phyloP scores from a whole-genome alignment of 2,329 filamentous ascomycete genomes.

The Chrysosporium queenslandicum region DNA sequence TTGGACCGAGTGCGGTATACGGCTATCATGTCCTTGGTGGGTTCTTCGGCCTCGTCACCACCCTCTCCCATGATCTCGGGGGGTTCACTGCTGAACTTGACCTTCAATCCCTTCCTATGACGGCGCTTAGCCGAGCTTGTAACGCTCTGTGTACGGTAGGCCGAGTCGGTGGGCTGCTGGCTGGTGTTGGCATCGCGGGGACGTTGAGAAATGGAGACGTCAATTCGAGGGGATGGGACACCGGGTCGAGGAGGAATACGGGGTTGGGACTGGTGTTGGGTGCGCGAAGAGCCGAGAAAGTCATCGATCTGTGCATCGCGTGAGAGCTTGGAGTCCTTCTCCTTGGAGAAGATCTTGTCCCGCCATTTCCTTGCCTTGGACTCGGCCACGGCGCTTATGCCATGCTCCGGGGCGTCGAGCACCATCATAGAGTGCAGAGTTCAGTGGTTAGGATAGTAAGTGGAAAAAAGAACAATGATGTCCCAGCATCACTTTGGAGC shows the following conservation, averaged over 20 bases:
- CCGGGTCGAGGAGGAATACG: conserved; percentile 17
- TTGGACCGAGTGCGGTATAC: conserved; percentile 16
- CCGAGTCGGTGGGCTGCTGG: conserved; percentile 15
- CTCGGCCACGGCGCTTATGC: conserved; percentile 13
- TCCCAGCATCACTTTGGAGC: conserved; percentile 4
- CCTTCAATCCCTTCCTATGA: conserved; percentile 57
- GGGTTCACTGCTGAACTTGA: conserved; percentile 61
- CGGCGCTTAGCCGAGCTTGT: conserved; percentile 26
- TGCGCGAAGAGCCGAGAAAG: conserved; percentile 43
- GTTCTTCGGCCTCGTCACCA: conserved; percentile 71
- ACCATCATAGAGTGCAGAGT: conserved; percentile 12
- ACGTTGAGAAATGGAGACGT: conserved; percentile 27
- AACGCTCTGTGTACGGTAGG: conserved; percentile 19
- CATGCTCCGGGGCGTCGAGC: conserved; percentile 13
- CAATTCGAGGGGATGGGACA: conserved; percentile 25
- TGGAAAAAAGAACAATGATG: conserved; percentile 6
- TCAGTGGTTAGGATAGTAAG: not conserved
- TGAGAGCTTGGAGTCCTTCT: conserved; percentile 27
- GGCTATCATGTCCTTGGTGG: conserved; percentile 54
- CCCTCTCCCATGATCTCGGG: conserved; percentile 84
- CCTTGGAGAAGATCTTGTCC: conserved; percentile 42
- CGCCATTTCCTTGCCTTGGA: conserved; percentile 35
- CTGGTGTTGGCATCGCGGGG: conserved; percentile 27
- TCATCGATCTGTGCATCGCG: conserved; percentile 44
- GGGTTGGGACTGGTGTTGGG: conserved; percentile 16